Evolutionary conservation across 2,329 filamentous ascomycete species (phyloP).

Genomic region (Hypoxylon sp.): DNA sequence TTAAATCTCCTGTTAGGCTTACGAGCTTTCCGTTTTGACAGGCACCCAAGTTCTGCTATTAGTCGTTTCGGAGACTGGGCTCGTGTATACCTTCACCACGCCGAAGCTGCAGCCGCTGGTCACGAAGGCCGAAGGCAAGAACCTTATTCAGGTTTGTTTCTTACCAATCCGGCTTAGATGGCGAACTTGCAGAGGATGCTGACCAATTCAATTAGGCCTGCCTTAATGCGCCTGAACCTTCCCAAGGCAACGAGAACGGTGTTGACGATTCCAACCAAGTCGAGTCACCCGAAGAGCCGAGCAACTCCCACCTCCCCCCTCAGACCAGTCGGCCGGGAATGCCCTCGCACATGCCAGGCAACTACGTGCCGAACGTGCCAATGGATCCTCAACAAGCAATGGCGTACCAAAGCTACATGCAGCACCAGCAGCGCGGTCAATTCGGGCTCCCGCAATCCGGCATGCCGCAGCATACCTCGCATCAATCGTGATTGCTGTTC

Average conservation of each 20-base stretch:
- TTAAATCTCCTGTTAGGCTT: conserved; percentile 69
- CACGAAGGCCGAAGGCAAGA: conserved; percentile 98
- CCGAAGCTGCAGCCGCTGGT: conserved; percentile 98
- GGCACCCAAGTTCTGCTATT: conserved; percentile 96
- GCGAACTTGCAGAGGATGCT: too few species aligned
- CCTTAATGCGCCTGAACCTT: conserved; percentile 92
- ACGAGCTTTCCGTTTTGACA: conserved; percentile 95
- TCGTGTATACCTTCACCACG: conserved; percentile 98
- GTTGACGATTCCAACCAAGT: conserved; percentile 79
- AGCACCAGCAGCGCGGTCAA: conserved; percentile 71
- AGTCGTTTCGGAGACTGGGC: conserved; percentile 94
- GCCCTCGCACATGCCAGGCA: conserved; percentile 70
- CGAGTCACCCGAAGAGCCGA: conserved; percentile 90
- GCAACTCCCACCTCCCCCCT: conserved; percentile 77
- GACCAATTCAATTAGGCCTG: conserved; percentile 85
- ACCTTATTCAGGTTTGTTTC: conserved; percentile 85
- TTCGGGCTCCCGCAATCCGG: conserved; percentile 81
- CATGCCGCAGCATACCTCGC: conserved; percentile 84
- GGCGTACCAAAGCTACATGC: conserved; percentile 85
- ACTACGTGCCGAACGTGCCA: conserved; percentile 70
- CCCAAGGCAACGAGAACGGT: conserved; percentile 80
- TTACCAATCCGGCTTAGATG: too few species aligned
- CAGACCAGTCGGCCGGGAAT: conserved; percentile 71
- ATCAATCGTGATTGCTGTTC: conserved; percentile 69
- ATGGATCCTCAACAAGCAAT: conserved; percentile 81